Base-by-base conservation (phyloP, 2,329 filamentous ascomycete genomes). In the Nemania serpens region DNA sequence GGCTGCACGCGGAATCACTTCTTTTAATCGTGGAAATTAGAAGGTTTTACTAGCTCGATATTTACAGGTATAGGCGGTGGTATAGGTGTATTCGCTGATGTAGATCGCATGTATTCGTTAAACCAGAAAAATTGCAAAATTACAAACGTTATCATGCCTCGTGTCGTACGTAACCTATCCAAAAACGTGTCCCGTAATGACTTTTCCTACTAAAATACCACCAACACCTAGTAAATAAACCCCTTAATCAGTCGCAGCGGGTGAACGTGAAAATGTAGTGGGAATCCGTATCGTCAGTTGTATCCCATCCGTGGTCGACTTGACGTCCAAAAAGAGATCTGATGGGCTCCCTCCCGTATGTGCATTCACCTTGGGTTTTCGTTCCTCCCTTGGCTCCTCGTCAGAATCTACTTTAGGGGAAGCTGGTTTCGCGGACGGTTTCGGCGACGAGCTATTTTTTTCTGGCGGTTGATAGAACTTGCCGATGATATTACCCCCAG, bases 211-310 rank as follows among this genome's bases (percentile, higher is more conserved):
- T 5, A 29, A 4, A 12, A 5, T 43, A 22, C 2, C 10, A n/a
- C 34, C 54, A 48, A 47, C 11, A 13, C 50, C 10, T 29, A n/a
- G 36, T 53, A 34, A 12, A 34, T 10, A n/a, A n/a, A n/a, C 36
- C 18, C 46, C 17, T 39, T n/a, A 48, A 11, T 46, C 54, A 51
- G 47, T 59, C 55, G 70, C 66, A 54, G 66, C 60, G 33, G 64
- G 58, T 29, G 68, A 67, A 45, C 65, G 76, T 57, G 79, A 78
- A 66, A 85, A 84, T 25, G 84, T 79, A 1, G 82, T 85, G 22
- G 82, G 83, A 59, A 85, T 85, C 67, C 83, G 81, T 65, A 85
- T 84, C 25, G 80, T 84, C 55, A 85, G 70, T 71, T 85, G 83
- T 66, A 85, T 84, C 1, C 83, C 83, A 55, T 85, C 83, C 42